Percentiles rank a stretch among this genome's conserved stretches.
Conservation (phyloP, 176 grass and related monocot species). For the Zoysia pacifica region DNA sequence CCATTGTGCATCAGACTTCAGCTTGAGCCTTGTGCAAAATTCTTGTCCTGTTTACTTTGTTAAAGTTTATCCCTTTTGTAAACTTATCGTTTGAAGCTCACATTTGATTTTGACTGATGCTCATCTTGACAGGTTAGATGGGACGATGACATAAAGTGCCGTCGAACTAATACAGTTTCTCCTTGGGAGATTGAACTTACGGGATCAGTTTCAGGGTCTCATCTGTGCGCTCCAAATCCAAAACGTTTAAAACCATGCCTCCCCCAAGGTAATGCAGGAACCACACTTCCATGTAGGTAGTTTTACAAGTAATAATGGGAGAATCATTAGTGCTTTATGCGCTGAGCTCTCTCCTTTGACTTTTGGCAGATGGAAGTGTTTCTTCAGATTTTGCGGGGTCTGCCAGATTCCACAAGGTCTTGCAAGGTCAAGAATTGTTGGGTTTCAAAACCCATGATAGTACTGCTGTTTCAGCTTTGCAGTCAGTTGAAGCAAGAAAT, state of each 20-base stretch:
- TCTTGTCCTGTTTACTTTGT: slow-evolving; percentile 10
- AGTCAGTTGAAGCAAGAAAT: slow-evolving; percentile 46
- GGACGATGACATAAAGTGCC: slow-evolving; percentile 65
- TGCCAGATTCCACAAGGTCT: slow-evolving; percentile 90
- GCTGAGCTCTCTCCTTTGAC: slow-evolving; percentile 20
- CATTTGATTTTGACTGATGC: slow-evolving; percentile 20
- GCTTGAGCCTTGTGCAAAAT: slow-evolving; percentile 9
- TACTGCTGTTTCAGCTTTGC: slow-evolving; percentile 51
- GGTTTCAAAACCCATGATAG: slow-evolving; percentile 51
- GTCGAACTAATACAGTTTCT: slow-evolving; percentile 62
- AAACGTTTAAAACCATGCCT: slow-evolving; percentile 77
- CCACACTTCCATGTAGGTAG: slow-evolving; percentile 59
- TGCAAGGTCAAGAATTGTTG: slow-evolving; percentile 96
- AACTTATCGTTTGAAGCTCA: slow-evolving; percentile 9
- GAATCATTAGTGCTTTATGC: slow-evolving; percentile 13
- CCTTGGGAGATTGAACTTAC: slow-evolving; percentile 93
- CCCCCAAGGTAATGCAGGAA: slow-evolving; percentile 48
- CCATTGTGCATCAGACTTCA: slow-evolving; percentile 17
- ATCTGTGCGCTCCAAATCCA: slow-evolving; percentile 42
- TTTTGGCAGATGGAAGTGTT: slow-evolving; percentile 72
- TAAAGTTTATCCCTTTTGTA: slow-evolving; percentile 22
- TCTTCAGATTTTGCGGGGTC: slow-evolving; percentile 64
- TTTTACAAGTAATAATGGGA: slow-evolving; percentile 31
- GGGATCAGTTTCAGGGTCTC: slow-evolving; percentile 57
- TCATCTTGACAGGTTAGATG: slow-evolving; percentile 73